These are phyloP conservation scores for Hysterangium stoloniferum DNA, from an alignment of 768 basidiomycete genomes.

Conservation along the genomic window DNA sequence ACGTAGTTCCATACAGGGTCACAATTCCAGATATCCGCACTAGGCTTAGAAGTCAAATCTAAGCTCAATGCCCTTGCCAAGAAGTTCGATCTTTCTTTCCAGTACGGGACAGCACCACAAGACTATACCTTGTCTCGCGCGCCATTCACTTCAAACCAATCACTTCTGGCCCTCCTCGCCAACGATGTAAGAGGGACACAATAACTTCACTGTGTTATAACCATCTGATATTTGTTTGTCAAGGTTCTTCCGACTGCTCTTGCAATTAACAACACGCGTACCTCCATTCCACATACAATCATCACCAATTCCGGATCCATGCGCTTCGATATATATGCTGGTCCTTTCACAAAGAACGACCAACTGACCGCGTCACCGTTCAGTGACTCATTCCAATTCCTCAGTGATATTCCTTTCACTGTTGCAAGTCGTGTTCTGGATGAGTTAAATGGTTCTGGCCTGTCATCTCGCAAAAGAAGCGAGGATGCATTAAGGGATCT, in stretches of 20 bases:
- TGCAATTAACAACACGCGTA: conserved; percentile 55
- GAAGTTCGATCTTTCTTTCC: conserved; percentile 52
- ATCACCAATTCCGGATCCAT: conserved; percentile 57
- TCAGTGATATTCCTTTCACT: conserved; percentile 43
- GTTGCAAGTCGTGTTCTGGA: conserved; percentile 45
- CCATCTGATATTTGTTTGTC: neutral
- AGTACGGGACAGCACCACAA: conserved; percentile 68
- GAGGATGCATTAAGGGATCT: neutral
- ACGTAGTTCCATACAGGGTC: conserved; percentile 40
- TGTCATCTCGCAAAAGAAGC: neutral
- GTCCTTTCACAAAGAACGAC: conserved; percentile 74
- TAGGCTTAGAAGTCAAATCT: conserved; percentile 45
- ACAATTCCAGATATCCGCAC: conserved; percentile 64
- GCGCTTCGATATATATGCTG: conserved; percentile 60
- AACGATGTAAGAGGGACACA: conserved; percentile 29
- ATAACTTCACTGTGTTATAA: conserved; percentile 14
- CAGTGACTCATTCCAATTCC: conserved; percentile 52
- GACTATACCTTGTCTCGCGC: conserved; percentile 60
- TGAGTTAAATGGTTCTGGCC: neutral
- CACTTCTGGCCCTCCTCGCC: conserved; percentile 51
- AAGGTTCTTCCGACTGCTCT: conserved; percentile 51
- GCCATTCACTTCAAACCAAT: conserved; percentile 55
- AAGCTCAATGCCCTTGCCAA: conserved; percentile 46
- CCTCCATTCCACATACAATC: conserved; percentile 51
- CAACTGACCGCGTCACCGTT: conserved; percentile 72